Percentiles rank a stretch among this genome's conserved stretches.
Evolutionary conservation across 805 yeast genomes (phyloP).

Genomic region (Kodamaea fukazawae): DNA sequence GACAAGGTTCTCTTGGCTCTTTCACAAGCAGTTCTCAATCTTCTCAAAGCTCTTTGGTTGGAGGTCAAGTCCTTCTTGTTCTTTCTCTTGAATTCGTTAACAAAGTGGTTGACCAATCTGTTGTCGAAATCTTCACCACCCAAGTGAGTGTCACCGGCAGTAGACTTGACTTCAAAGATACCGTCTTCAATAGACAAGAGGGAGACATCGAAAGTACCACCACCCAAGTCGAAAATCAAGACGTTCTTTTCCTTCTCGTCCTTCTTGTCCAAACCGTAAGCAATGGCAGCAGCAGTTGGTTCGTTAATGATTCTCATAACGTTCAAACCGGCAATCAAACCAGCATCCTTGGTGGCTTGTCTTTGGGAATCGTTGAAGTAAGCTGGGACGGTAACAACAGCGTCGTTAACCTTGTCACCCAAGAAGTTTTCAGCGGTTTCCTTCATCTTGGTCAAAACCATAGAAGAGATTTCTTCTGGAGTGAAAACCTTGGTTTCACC

Average conservation of each 20-base stretch:
- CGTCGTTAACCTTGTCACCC: constrained; percentile 26
- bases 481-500: constrained; percentile 34
- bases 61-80: constrained; percentile 89
- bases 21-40: constrained; percentile 98
- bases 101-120: constrained; percentile 92
- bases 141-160: constrained; percentile 57
- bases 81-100: constrained; percentile 95
- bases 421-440: constrained; percentile 32
- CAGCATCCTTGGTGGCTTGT: constrained; percentile 36
- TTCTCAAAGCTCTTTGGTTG: constrained; percentile 97
- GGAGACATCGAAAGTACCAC: constrained; percentile 49
- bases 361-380: constrained; percentile 34
- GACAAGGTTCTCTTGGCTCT: constrained; percentile 99
- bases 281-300: constrained; percentile 35
- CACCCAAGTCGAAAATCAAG: constrained; percentile 45
- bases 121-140: constrained; percentile 99
- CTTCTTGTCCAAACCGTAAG: constrained; percentile 48
- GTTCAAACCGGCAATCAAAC: constrained; percentile 34
- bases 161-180: constrained; percentile 48
- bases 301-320: constrained; percentile 34
- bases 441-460: constrained; percentile 33
- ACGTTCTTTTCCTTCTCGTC: constrained; percentile 62
- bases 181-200: constrained; percentile 47
- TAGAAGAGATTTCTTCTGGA: constrained; percentile 31
- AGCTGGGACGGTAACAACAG: constrained; percentile 33